Percentiles rank a stretch among this genome's conserved stretches.
Conservation (phyloP, 257 asterid genomes). For the Primulina eburnea region DNA sequence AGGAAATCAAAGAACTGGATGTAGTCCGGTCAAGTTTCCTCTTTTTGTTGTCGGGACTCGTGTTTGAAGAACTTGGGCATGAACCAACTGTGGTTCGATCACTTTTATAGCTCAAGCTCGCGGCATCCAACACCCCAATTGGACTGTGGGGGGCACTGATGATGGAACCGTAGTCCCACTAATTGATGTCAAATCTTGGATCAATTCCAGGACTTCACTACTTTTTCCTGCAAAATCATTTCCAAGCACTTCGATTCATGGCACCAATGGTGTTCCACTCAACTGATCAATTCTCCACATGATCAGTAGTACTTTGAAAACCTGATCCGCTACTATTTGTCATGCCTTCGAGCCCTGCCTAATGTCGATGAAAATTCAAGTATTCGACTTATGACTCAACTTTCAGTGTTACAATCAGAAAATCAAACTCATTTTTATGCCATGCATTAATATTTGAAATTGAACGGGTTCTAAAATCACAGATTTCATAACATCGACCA, state of each 20-base stretch:
- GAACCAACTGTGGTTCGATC: conserved; percentile 46
- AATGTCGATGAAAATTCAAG: no score
- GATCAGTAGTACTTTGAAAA: no score
- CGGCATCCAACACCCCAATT: conserved; percentile 63
- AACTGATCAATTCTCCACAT: no score
- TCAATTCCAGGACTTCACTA: conserved; percentile 50
- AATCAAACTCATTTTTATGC: no score
- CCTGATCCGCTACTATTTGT: no score
- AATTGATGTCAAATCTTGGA: conserved; percentile 50
- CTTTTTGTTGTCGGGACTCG: conserved; percentile 49
- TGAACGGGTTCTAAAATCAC: background rate
- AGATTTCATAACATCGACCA: conserved; percentile 14
- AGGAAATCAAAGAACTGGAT: conserved; percentile 19
- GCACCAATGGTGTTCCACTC: background rate
- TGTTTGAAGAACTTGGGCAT: conserved; percentile 41
- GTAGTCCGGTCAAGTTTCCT: conserved; percentile 44
- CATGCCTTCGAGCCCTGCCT: no score
- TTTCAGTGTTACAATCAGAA: no score
- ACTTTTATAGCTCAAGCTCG: conserved; percentile 55
- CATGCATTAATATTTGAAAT: background rate
- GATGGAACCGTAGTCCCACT: conserved; percentile 27
- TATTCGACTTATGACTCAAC: no score
- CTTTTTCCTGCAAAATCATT: conserved; percentile 50
- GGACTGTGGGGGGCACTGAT: conserved; percentile 50
- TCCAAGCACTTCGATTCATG: background rate